phyloP scores from a whole-genome alignment of 495 filamentous ascomycete genomes.

The Penicillium antarcticum region DNA sequence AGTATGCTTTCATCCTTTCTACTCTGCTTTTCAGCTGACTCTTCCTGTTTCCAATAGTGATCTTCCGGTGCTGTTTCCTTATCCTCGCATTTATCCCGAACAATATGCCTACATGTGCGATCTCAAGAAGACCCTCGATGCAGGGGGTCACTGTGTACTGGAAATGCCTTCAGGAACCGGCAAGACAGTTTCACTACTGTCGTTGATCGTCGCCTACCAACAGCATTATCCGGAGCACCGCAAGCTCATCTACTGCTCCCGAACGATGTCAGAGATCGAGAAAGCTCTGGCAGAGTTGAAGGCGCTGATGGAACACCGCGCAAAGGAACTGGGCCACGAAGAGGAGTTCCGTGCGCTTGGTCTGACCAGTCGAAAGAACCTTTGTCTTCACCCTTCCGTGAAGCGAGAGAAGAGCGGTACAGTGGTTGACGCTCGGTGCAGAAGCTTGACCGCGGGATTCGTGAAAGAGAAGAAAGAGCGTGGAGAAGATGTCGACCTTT shows the following conservation, averaged over 20 bases:
- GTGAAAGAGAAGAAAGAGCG: constrained; percentile 94
- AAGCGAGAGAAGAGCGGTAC: constrained; percentile 92
- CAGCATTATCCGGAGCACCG: constrained; percentile 84
- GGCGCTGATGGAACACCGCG: constrained; percentile 87
- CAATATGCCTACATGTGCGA: constrained; percentile 99
- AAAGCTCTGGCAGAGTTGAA: constrained; percentile 93
- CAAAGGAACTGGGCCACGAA: constrained; percentile 76
- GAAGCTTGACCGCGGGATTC: constrained; percentile 93
- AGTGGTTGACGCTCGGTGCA: constrained; percentile 90
- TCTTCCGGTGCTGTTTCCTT: constrained; percentile 92
- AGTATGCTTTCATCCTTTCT: constrained; percentile 42
- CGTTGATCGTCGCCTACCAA: constrained; percentile 95
- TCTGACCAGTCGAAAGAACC: constrained; percentile 92
- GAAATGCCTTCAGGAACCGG: constrained; percentile 99
- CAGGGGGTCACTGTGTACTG: constrained; percentile 91
- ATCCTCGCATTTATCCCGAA: constrained; percentile 95
- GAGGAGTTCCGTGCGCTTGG: constrained; percentile 94
- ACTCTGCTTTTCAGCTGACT: constrained; percentile 1
- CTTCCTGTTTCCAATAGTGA: constrained; percentile 52
- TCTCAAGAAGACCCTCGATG: constrained; percentile 94
- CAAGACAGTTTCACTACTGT: constrained; percentile 93
- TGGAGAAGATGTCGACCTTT: constrained; percentile 90
- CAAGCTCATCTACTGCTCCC: constrained; percentile 98
- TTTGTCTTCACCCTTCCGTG: constrained; percentile 94
- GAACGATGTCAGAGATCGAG: constrained; percentile 64